These are phyloP conservation scores for Komagataea norvegica DNA, from an alignment of 1,139 yeast species.

Conservation along the genomic window DNA sequence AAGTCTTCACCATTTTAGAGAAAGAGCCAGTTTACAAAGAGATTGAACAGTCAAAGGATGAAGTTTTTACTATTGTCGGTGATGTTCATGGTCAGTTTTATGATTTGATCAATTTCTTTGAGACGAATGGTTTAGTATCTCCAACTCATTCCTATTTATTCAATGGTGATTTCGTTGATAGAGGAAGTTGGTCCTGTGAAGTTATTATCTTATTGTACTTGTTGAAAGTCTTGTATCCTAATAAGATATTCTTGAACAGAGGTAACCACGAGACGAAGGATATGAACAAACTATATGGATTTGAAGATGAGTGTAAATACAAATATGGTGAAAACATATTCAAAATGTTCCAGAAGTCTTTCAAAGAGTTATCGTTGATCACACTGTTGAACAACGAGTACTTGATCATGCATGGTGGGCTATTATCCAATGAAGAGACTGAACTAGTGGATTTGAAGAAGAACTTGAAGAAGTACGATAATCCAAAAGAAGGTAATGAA, in stretches of 20 bases:
- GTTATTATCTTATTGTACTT: conserved; percentile 81
- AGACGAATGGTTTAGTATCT: conserved; percentile 63
- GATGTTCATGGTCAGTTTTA: conserved; percentile 97
- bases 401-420: conserved; percentile 93
- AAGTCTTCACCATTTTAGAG: conserved; percentile 60
- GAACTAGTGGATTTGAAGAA: conserved; percentile 59
- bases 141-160: conserved; percentile 74
- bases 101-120: conserved; percentile 78
- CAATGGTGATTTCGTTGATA: conserved; percentile 96
- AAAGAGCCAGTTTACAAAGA: conserved; percentile 77
- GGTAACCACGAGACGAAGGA: conserved; percentile 97
- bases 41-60: conserved; percentile 38
- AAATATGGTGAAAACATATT: conserved; percentile 84
- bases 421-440: conserved; percentile 73
- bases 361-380: conserved; percentile 83
- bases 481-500: conserved; percentile 85
- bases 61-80: conserved; percentile 78
- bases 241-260: conserved; percentile 68
- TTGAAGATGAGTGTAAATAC: conserved; percentile 90
- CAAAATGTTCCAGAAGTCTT: conserved; percentile 80
- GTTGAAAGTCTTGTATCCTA: conserved; percentile 76
- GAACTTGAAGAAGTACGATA: conserved; percentile 42
- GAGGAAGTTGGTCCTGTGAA: conserved; percentile 98
- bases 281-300: conserved; percentile 96
- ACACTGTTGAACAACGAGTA: conserved; percentile 72